Conservation (phyloP, 1,284 basidiomycete genomes). For the Pterulicium gracile region DNA sequence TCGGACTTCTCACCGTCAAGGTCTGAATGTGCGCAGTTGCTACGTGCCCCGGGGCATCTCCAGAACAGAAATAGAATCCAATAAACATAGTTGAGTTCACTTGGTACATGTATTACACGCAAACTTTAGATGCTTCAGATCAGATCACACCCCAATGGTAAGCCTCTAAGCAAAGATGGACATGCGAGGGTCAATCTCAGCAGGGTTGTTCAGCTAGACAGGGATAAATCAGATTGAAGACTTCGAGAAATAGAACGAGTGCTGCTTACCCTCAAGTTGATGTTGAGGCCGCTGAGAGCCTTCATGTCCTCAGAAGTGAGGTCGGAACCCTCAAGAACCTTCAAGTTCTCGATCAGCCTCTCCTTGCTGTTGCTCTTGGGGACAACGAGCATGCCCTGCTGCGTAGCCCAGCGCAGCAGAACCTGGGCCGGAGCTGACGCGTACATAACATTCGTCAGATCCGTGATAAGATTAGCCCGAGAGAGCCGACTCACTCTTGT, state of each 20-base stretch:
- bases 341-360: conserved; percentile 53
- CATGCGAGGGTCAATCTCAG: conserved; percentile 49
- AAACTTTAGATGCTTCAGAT: too few species aligned
- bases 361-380: conserved; percentile 56
- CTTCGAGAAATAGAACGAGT: background rate
- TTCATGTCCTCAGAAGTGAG: conserved; percentile 51
- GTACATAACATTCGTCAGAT: conserved; percentile 7
- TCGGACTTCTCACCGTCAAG: too few species aligned
- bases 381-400: conserved; percentile 68
- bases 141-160: too few species aligned
- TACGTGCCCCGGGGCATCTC: too few species aligned
- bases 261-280: conserved; percentile 43
- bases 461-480: background rate
- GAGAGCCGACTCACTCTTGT: conserved; percentile 44
- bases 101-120: too few species aligned
- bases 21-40: too few species aligned
- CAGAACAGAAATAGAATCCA: too few species aligned
- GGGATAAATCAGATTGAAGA: too few species aligned
- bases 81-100: too few species aligned
- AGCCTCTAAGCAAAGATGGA: conserved; percentile 52
- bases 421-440: conserved; percentile 45
- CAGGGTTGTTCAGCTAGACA: conserved; percentile 58
- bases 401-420: conserved; percentile 70
- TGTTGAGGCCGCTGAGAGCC: conserved; percentile 51
- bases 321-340: conserved; percentile 39